A percentile compares a stretch with the other conserved stretches of the same genome.
phyloP scores from a whole-genome alignment of 2,329 filamentous ascomycete genomes.

The Ceratocystis albifundus region DNA sequence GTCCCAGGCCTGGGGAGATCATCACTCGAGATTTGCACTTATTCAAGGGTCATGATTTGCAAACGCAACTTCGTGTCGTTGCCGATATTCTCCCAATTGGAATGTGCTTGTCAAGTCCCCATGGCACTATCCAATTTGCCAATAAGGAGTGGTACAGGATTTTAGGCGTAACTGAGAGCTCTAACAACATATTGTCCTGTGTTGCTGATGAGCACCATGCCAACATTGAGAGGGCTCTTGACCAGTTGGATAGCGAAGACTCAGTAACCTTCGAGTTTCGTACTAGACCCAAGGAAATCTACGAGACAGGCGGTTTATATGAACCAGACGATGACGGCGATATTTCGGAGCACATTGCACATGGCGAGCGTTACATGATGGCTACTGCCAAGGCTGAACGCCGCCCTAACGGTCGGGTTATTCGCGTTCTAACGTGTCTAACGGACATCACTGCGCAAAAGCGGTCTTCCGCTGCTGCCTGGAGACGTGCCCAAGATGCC shows the following conservation, averaged over 20 bases:
- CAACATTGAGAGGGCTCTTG: conserved; percentile 29
- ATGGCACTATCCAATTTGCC: conserved; percentile 56
- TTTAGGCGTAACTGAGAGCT: conserved; percentile 33
- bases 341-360: conserved; percentile 15
- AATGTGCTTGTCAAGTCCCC: conserved; percentile 56
- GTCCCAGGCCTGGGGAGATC: not conserved
- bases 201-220: conserved; percentile 38
- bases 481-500: conserved; percentile 40
- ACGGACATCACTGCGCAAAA: conserved; percentile 41
- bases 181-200: conserved; percentile 33
- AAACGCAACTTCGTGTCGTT: conserved; percentile 56
- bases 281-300: conserved; percentile 26
- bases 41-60: not conserved
- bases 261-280: conserved; percentile 40
- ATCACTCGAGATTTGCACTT: not conserved
- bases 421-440: conserved; percentile 39
- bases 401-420: conserved; percentile 34
- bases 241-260: conserved; percentile 29
- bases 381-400: conserved; percentile 40
- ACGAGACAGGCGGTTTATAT: not conserved
- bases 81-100: conserved; percentile 64
- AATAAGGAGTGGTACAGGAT: conserved; percentile 55
- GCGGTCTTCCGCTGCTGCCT: conserved; percentile 38
- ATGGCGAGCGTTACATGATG: conserved; percentile 34
- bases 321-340: conserved; percentile 22